phyloP scores from a whole-genome alignment of 1,139 yeast genomes.

The Kluyveromyces marxianus region DNA sequence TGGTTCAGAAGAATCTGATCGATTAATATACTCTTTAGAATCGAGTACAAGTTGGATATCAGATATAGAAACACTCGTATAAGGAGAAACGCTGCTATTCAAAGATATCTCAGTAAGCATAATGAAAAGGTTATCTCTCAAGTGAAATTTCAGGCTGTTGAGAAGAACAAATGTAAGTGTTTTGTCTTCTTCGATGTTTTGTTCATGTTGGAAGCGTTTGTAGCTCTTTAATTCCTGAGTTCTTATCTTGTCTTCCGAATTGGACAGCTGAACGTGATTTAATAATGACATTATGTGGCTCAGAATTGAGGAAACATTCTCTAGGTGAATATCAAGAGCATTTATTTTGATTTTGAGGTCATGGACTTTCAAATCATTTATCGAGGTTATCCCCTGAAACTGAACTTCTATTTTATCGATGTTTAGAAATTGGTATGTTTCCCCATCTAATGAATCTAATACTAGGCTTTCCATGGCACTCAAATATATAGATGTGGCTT shows the following conservation, averaged over 20 bases:
- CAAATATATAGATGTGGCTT: conserved; percentile 71
- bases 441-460: conserved; percentile 8
- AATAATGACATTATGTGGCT: conserved; percentile 7
- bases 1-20: neutral
- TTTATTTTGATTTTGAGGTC: conserved; percentile 14
- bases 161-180: conserved; percentile 9
- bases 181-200: conserved; percentile 12
- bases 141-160: conserved; percentile 5
- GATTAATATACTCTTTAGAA: neutral
- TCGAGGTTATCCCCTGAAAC: conserved; percentile 45
- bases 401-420: conserved; percentile 36
- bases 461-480: conserved; percentile 55
- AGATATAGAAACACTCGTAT: neutral
- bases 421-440: conserved; percentile 11
- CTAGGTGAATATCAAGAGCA: conserved; percentile 10
- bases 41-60: neutral
- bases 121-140: conserved; percentile 10
- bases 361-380: conserved; percentile 36
- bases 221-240: conserved; percentile 11
- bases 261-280: too few species aligned
- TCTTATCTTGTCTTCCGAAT: neutral
- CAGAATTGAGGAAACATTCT: conserved; percentile 10
- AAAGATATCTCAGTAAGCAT: conserved; percentile 9
- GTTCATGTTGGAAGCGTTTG: conserved; percentile 23
- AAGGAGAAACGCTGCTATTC: conserved; percentile 2